Evolutionary conservation across 139 green algal genomes (phyloP), one percentile per base, ranked within the genome.

Genomic region (Closterium sp.): DNA sequence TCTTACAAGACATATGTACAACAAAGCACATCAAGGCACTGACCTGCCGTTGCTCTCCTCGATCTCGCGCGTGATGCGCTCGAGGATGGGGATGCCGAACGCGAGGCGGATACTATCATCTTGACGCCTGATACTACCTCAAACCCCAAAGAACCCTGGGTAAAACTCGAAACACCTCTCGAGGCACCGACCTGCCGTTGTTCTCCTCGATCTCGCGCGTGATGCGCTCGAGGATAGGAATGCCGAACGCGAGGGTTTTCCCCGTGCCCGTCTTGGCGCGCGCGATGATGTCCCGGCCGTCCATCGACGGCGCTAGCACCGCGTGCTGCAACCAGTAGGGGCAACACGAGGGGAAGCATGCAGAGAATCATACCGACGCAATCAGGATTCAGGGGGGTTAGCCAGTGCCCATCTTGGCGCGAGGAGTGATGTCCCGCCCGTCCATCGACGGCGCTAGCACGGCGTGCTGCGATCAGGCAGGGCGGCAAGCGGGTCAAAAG

Each of bases 201-300:
- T 55, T 55, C 90, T 92, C 84, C 84, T 88, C 43, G 28, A 89
- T 84, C 85, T 93, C 30, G 92, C 23, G 83, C 34, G 36, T 92
- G 32, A 87, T 84, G 32, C 76, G 96, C 95, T 99, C 97, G 21
- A 99, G 95, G 30, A 99, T 96, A 0, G 98, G 98, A 84, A 99
- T 95, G 9, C 98, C 96, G 95, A 99, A 99, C 2, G 97, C 98
- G 3, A 99, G 96, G 1, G 98, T 99, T 95, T 99, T 99, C 87
- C 98, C 98, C 16, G 95, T 98, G 35, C 98, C 98, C 35, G 98
- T 99, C 86, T 97, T 96, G 34, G 98, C 98, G 35, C 98, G 95
- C 1, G 95, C 97, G 85, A 99, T 98, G 10, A 99, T 85, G 93
- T 99, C 98, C 1, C 91, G 88, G 1, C 98, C 98, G 35, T 94